phyloP scores from a whole-genome alignment of 169 alveolate genomes.

The Miamiensis avidus region DNA sequence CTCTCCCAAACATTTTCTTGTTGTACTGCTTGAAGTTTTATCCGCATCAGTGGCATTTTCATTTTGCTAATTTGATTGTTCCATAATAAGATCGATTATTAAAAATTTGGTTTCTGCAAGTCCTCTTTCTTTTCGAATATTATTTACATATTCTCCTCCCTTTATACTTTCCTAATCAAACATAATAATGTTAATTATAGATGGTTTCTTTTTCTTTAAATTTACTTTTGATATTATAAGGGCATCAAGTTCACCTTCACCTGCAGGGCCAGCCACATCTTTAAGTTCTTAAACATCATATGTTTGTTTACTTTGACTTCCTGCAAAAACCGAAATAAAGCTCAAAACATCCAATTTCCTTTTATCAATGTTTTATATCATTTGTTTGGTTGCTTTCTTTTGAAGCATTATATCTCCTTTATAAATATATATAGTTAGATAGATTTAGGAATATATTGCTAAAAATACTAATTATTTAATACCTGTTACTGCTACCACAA shows the following conservation, averaged over 20 bases:
- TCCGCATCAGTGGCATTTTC: conserved; percentile 6
- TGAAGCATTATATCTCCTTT: neutral
- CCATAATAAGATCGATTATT: conserved; percentile 33
- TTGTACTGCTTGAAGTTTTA: conserved; percentile 34
- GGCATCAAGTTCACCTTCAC: conserved; percentile 43
- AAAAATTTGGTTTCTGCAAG: conserved; percentile 13
- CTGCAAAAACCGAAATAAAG: neutral
- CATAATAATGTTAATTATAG: no score
- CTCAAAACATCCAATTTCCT: neutral
- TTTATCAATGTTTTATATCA: neutral
- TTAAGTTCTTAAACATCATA: conserved; percentile 21
- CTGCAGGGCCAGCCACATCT: conserved; percentile 57
- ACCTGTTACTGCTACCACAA: conserved; percentile 41
- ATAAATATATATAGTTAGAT: conserved; percentile 39
- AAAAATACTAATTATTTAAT: no score
- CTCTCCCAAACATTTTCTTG: conserved; percentile 30
- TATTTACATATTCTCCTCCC: conserved; percentile 47
- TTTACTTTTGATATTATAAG: no score
- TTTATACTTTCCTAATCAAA: conserved; percentile 41
- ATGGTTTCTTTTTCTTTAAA: no score
- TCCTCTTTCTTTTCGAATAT: conserved; percentile 29
- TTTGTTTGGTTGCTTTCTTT: neutral
- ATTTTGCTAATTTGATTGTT: conserved; percentile 3
- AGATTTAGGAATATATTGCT: no score
- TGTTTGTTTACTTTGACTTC: neutral